Conservation (phyloP, 768 basidiomycete species). For the Mycena haematopus region DNA sequence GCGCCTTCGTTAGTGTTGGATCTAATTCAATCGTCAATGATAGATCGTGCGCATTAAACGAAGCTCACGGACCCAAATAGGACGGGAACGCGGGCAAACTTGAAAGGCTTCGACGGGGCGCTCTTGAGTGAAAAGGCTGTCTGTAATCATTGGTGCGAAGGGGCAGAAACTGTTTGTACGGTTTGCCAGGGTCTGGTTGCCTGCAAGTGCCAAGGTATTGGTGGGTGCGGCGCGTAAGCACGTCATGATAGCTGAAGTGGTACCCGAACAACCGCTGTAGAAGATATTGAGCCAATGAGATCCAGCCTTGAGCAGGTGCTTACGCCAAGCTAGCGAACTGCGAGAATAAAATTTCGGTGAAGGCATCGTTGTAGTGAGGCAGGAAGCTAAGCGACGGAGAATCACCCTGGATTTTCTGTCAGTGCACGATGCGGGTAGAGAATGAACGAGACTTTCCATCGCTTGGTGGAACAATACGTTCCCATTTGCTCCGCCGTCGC, state of each 20-base stretch:
- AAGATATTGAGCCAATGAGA: not conserved
- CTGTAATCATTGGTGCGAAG: slow-evolving; percentile 47
- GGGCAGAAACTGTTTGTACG: slow-evolving; percentile 44
- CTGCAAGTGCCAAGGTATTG: slow-evolving; percentile 40
- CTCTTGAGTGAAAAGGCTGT: slow-evolving; percentile 40
- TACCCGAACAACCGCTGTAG: slow-evolving; percentile 28
- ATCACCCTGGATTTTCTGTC: slow-evolving; percentile 34
- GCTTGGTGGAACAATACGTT: slow-evolving; percentile 46
- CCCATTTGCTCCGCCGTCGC: slow-evolving; percentile 41
- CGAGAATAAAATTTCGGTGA: slow-evolving; percentile 42
- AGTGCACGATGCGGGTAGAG: not conserved
- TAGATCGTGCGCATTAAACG: not conserved
- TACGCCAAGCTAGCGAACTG: slow-evolving; percentile 46
- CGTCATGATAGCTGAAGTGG: slow-evolving; percentile 30
- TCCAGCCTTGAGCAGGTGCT: slow-evolving; percentile 25
- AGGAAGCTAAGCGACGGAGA: slow-evolving; percentile 47
- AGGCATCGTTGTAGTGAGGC: slow-evolving; percentile 41
- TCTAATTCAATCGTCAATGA: slow-evolving; percentile 22
- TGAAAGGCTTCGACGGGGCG: slow-evolving; percentile 48
- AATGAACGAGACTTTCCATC: slow-evolving; percentile 32
- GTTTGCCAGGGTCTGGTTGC: slow-evolving; percentile 38
- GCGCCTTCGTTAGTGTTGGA: slow-evolving; percentile 53
- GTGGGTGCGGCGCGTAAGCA: slow-evolving; percentile 42
- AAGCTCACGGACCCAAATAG: slow-evolving; percentile 46
- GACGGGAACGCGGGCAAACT: slow-evolving; percentile 47